Evolutionary conservation across 768 basidiomycete species (phyloP), one percentile per base, ranked within the genome.

Genomic region (Lentinula sp.): DNA sequence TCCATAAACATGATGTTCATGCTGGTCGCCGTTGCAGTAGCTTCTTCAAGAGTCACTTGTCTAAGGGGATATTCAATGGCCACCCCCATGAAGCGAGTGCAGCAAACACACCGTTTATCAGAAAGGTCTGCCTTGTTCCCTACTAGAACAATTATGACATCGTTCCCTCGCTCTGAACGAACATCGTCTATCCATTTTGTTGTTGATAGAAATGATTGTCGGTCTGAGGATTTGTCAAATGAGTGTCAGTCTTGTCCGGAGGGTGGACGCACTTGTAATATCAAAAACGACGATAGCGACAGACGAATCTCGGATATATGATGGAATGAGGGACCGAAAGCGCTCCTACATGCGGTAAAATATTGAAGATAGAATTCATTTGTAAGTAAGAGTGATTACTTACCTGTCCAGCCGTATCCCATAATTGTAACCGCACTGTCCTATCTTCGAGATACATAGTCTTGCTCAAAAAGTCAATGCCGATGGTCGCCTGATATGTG

Each of bases 121-220:
- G 95, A 97, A 63, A 99, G 77, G 76, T 99, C 97, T 32, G 97
- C 97, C 80, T 99, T 99, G 77, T 99, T 99, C 52, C 97, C 97
- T 8, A 98, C 97, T 18, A 99, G 78, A 15, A 98, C 96, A 66
- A 99, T 97, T 67, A 98, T 97, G 41, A 99, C 97, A 68, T 99
- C 97, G 75, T 87, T 92, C 62, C 97, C 97, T 69, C 97, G 81
- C 73, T 99, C 97, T 62, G 95, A 95, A 61, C 95, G 85, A 33
- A 99, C 97, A 67, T 99, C 97, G 73, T 99, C 97, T 77, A 99
- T 95, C 97, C 97, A 99, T 75, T 98, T 99, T 18, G 92, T 84
- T 16, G 97, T 99, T 60, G 97, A 98, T 64, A 96, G 74, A 83
- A 98, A 99, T n/a, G 96, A 98, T 67, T 91, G 90, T 50, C 96